Percentiles rank a stretch among this genome's conserved stretches.
phyloP scores from a whole-genome alignment of 2,329 filamentous ascomycete species.

The Pseudopyrenochaeta lycopersici region DNA sequence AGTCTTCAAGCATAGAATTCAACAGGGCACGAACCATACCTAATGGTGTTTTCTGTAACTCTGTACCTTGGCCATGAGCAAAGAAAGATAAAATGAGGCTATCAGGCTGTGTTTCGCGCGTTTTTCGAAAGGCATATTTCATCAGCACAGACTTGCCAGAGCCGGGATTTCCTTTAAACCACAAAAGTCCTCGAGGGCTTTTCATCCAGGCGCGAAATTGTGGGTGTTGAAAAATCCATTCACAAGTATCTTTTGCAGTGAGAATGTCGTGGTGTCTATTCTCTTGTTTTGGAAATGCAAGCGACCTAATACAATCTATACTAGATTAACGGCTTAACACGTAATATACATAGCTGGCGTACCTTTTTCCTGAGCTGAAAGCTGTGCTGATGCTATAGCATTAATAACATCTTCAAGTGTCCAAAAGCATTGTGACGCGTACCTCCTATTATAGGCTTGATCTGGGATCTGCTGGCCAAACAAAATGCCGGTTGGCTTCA shows the following conservation, averaged over 20 bases:
- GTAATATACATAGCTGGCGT: neutral
- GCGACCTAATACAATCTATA: slow-evolving; percentile 16
- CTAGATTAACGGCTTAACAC: neutral
- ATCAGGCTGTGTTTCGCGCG: neutral
- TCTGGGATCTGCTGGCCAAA: neutral
- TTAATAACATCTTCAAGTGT: neutral
- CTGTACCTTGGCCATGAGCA: slow-evolving; percentile 24
- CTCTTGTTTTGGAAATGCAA: slow-evolving; percentile 18
- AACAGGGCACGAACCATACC: slow-evolving; percentile 28
- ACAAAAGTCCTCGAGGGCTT: slow-evolving; percentile 49
- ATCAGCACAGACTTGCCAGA: slow-evolving; percentile 53
- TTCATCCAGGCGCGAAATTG: slow-evolving; percentile 49
- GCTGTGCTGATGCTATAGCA: neutral
- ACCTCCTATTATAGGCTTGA: neutral
- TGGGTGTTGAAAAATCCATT: slow-evolving; percentile 49
- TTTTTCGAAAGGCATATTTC: slow-evolving; percentile 40
- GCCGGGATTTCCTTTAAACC: slow-evolving; percentile 52
- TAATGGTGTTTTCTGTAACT: slow-evolving; percentile 19
- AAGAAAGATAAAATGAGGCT: slow-evolving; percentile 22
- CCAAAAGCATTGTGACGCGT: neutral
- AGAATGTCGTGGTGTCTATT: slow-evolving; percentile 7
- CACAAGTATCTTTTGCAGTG: slow-evolving; percentile 29
- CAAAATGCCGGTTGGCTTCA: too few relatives aligned
- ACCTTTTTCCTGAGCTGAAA: slow-evolving; percentile 1
- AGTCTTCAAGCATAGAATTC: slow-evolving; percentile 9